These are phyloP conservation scores for Rhizophagus clarus DNA, from an alignment of 192 early-diverging fungal genomes.

Conservation along the genomic window DNA sequence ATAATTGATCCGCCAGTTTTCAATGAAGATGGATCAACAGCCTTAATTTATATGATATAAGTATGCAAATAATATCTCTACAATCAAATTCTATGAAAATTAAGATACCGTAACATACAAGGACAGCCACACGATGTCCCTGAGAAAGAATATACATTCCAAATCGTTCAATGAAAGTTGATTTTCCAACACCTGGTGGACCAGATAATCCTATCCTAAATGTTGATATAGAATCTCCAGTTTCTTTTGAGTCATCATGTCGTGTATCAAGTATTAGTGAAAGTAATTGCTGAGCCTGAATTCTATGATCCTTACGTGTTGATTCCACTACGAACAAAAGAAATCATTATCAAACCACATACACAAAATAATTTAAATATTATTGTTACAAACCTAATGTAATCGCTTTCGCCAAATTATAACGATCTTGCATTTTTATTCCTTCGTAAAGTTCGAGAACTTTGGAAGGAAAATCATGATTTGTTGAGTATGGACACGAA, in stretches of 20 bases:
- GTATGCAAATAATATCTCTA: constrained; percentile 4
- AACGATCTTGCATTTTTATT: constrained; percentile 44
- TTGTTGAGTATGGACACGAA: neutral
- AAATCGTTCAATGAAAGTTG: constrained; percentile 85
- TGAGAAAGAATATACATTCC: constrained; percentile 69
- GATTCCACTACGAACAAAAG: constrained; percentile 62
- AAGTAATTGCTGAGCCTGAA: constrained; percentile 64
- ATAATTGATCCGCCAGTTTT: constrained; percentile 82
- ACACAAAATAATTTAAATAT: neutral
- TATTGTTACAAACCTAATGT: constrained; percentile 55
- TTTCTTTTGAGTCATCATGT: constrained; percentile 24
- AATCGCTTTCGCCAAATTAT: constrained; percentile 62
- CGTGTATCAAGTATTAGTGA: constrained; percentile 52
- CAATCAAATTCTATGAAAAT: neutral
- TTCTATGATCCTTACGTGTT: constrained; percentile 61
- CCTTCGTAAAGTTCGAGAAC: constrained; percentile 29
- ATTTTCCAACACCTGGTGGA: constrained; percentile 83
- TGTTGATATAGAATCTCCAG: constrained; percentile 40
- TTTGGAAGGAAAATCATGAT: neutral
- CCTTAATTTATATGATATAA: constrained; percentile 42
- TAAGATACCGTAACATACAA: constrained; percentile 46
- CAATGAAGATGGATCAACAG: constrained; percentile 81
- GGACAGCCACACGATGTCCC: constrained; percentile 74
- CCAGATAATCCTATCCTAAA: constrained; percentile 82
- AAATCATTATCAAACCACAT: neutral